Base-by-base conservation (phyloP, 179 eudicot genomes). In the Sideroxylon spinosum region DNA sequence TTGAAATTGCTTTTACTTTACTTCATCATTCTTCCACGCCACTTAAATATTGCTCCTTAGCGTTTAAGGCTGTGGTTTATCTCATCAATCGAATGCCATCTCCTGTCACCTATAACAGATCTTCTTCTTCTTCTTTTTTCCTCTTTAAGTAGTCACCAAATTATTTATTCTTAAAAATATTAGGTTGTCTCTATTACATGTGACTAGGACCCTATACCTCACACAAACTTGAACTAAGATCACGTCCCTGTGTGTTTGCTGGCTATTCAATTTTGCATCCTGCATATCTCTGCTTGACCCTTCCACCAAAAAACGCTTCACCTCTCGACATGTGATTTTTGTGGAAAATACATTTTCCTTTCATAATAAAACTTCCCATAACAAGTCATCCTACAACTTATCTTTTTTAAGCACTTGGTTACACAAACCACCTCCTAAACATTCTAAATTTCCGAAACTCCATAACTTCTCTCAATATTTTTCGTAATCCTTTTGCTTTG, bases 71-170 rank as follows among this genome's bases (percentile, higher is more conserved):
- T 7, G 62, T 22, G 1, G 56, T n/a, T 11, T 76, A 63, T 48
- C 71, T 76, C 71, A 76, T 76, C 0, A 76, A 76, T 65, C 61
- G 61, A 29, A 32, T 76, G 9, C 62, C 71, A n/a, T 37, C 71
- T 4, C 23, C 44, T 0, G n/a, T 48, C 5, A 7, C 49, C 9
- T 11, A 14, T 7, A 20, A 44, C 14, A 29, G 6, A 23, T 63
- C 60, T 46, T 61, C 71, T 7, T 63, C 60, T 46, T 61, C 71
- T 7, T 64, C 4, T 49, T 5, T n/a, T 0, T n/a, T 9, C 9
- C 23, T 76, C 1, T 52, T 76, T 25, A 1, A 19, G 17, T 17
- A 46, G 4, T 8, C 20, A 2, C 61, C 46, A 20, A 64, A 64
- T 16, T 23, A 76, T 9, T 25, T 8, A 37, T 19, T 0, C 4